Evolutionary conservation across 179 eudicot genomes (phyloP).

Genomic region (Spergularia azorica): DNA sequence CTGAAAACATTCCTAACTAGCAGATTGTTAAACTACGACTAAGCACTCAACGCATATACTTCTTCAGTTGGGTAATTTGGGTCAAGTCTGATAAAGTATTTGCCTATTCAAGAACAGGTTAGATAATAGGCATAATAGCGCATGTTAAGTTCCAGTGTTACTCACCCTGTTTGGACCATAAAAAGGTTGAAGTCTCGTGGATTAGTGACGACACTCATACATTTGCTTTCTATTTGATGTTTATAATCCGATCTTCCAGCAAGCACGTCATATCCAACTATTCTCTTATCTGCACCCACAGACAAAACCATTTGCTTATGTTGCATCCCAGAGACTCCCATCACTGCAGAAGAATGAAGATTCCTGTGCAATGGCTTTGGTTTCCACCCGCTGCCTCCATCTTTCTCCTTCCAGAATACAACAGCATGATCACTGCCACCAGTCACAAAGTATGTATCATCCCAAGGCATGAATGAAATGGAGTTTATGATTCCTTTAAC

Average conservation of each 20-base stretch:
- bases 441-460: slow-evolving; percentile 64
- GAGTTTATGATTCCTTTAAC: slow-evolving; percentile 83
- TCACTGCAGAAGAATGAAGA: slow-evolving; percentile 86
- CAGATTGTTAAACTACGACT: no score
- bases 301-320: slow-evolving; percentile 75
- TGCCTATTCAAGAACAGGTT: not conserved
- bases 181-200: slow-evolving; percentile 94
- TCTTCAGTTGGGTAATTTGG: not conserved
- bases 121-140: no score
- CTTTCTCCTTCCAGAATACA: slow-evolving; percentile 69
- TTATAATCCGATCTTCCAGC: slow-evolving; percentile 78
- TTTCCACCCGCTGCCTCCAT: slow-evolving; percentile 65
- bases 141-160: slow-evolving; percentile 6
- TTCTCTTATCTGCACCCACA: slow-evolving; percentile 86
- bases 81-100: not conserved
- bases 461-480: slow-evolving; percentile 92
- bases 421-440: slow-evolving; percentile 98
- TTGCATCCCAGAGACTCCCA: slow-evolving; percentile 97
- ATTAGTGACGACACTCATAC: slow-evolving; percentile 95
- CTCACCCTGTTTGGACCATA: slow-evolving; percentile 98
- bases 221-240: slow-evolving; percentile 90
- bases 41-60: no score
- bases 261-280: slow-evolving; percentile 69
- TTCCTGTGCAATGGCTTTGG: slow-evolving; percentile 69
- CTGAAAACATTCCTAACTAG: no score